These are phyloP conservation scores for Coprinopsis cinerea DNA, from an alignment of 768 basidiomycete genomes.

Conservation along the genomic window DNA sequence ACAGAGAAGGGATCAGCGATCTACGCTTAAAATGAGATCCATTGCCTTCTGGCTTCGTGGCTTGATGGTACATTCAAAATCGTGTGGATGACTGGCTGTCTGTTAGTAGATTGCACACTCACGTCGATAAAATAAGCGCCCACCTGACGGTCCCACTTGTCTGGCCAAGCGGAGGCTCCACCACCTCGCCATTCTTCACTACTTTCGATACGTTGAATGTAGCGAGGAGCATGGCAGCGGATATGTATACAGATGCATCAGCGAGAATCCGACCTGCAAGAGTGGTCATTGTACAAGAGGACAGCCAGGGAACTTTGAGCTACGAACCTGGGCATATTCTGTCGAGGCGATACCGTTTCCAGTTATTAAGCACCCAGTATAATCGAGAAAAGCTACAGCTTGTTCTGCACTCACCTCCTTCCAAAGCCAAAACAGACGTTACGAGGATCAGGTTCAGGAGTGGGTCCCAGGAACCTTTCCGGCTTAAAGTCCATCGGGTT, in stretches of 20 bases:
- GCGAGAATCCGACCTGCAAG: conserved; percentile 31
- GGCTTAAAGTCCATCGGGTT: conserved; percentile 43
- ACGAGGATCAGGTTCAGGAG: conserved; percentile 39
- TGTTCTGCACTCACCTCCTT: conserved; percentile 36
- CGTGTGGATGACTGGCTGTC: conserved; percentile 31
- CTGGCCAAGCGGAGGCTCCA: conserved; percentile 34
- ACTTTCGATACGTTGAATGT: conserved; percentile 33
- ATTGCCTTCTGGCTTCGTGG: conserved; percentile 35
- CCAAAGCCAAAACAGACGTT: conserved; percentile 50
- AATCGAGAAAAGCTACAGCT: background rate
- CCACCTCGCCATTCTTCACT: conserved; percentile 17
- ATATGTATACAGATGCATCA: conserved; percentile 37
- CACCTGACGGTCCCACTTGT: conserved; percentile 44
- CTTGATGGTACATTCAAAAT: conserved; percentile 34
- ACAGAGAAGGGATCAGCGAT: too few species aligned
- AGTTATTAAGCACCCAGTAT: background rate
- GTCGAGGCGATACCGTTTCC: background rate
- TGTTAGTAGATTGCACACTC: background rate
- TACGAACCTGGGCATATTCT: conserved; percentile 31
- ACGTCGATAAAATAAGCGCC: background rate
- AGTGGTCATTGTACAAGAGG: conserved; percentile 8
- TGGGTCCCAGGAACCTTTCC: conserved; percentile 37
- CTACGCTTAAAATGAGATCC: conserved; percentile 25
- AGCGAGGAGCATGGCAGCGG: conserved; percentile 33
- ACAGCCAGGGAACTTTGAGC: background rate